These are phyloP conservation scores for Endocalyx cinctus DNA, from an alignment of 2,329 filamentous ascomycete genomes.

Conservation along the genomic window DNA sequence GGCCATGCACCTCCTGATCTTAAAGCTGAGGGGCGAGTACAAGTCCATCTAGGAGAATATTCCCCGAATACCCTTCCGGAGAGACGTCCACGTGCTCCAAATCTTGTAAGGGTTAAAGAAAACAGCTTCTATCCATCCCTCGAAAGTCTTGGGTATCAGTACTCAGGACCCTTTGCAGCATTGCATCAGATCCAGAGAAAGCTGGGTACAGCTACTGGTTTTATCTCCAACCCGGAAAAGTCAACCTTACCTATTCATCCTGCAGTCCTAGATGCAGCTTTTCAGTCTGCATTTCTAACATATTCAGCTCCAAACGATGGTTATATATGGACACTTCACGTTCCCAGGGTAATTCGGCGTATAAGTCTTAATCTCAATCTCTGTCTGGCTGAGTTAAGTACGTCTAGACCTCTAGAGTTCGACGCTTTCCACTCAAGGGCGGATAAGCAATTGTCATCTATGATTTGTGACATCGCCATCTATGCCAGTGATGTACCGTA, in stretches of 20 bases:
- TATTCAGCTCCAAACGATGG: slow-evolving; percentile 24
- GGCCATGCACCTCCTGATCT: no score
- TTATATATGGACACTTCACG: slow-evolving; percentile 16
- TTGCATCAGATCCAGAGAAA: slow-evolving; percentile 2
- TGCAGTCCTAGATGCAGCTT: slow-evolving; percentile 22
- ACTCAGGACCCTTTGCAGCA: slow-evolving; percentile 7
- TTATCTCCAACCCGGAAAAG: no score
- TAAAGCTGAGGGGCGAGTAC: no score
- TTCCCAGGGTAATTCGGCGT: slow-evolving; percentile 11
- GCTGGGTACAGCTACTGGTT: neutral
- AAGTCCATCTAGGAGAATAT: slow-evolving; percentile 1
- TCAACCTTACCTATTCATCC: slow-evolving; percentile 21
- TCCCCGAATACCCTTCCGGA: slow-evolving; percentile 1
- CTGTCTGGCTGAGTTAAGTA: no score
- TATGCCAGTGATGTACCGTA: no score
- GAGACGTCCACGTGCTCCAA: neutral
- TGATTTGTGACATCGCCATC: no score
- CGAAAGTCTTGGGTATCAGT: slow-evolving; percentile 8
- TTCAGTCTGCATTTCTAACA: slow-evolving; percentile 27
- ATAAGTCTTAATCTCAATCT: slow-evolving; percentile 18
- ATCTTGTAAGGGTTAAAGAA: slow-evolving; percentile 8
- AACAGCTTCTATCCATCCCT: slow-evolving; percentile 7
- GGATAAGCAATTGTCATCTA: no score
- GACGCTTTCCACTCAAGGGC: no score
- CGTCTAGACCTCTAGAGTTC: no score